Conservation (phyloP, 192 early-diverging fungal genomes). For the Coemansia erecta region DNA sequence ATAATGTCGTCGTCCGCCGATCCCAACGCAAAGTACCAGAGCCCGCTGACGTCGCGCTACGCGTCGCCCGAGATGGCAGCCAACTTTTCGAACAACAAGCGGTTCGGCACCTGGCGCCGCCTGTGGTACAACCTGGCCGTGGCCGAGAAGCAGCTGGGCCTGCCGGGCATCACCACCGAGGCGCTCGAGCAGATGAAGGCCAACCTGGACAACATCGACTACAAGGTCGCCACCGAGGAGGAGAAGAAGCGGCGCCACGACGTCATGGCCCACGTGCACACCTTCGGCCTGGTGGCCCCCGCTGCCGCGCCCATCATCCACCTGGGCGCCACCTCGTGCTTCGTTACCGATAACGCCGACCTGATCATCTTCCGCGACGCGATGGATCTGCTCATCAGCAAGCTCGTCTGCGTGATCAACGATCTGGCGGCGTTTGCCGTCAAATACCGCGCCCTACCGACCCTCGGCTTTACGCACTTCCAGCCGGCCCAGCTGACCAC, state of each 20-base stretch:
- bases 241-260: conserved; percentile 94
- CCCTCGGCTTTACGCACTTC: conserved; percentile 98
- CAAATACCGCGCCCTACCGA: conserved; percentile 80
- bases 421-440: conserved; percentile 77
- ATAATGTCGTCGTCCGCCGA: conserved; percentile 25
- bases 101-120: conserved; percentile 92
- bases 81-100: conserved; percentile 95
- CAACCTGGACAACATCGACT: conserved; percentile 89
- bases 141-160: conserved; percentile 89
- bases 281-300: conserved; percentile 83
- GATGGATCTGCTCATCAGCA: conserved; percentile 85
- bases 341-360: conserved; percentile 99
- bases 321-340: conserved; percentile 97
- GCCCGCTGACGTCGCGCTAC: conserved; percentile 96
- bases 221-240: conserved; percentile 79
- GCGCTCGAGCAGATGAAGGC: conserved; percentile 87
- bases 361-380: conserved; percentile 95
- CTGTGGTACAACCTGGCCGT: conserved; percentile 93
- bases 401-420: conserved; percentile 81
- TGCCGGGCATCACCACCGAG: conserved; percentile 82
- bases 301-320: conserved; percentile 94
- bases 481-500: conserved; percentile 98
- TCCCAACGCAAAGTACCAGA: conserved; percentile 82
- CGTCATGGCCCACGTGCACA: conserved; percentile 99
- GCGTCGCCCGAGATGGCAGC: conserved; percentile 95